A percentile compares a stretch with the other conserved stretches of the same genome.
These are phyloP conservation scores for Actinomortierella ambigua DNA, from an alignment of 371 early-diverging fungal genomes.

Conservation along the genomic window DNA sequence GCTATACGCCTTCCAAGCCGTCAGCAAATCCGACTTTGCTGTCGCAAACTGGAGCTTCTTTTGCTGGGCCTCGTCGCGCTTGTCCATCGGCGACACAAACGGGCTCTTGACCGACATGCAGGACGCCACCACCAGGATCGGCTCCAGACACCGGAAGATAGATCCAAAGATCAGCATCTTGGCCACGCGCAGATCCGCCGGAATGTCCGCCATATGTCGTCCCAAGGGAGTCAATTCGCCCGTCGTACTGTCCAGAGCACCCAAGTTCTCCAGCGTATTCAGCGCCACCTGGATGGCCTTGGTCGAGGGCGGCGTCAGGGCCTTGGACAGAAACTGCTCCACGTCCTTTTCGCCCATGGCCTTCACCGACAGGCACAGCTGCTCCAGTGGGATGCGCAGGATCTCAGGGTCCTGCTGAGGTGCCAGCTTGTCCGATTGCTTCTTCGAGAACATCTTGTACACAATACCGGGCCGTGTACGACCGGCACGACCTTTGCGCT, in stretches of 20 bases:
- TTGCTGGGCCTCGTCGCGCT: slow-evolving; percentile 64
- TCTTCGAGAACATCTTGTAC: slow-evolving; percentile 69
- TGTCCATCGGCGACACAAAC: slow-evolving; percentile 69
- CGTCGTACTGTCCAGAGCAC: slow-evolving; percentile 57
- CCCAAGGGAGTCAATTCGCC: slow-evolving; percentile 88
- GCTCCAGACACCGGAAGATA: slow-evolving; percentile 82
- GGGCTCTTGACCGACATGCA: slow-evolving; percentile 76
- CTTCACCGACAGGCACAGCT: slow-evolving; percentile 82
- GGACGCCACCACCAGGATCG: slow-evolving; percentile 82
- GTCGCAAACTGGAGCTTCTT: slow-evolving; percentile 58
- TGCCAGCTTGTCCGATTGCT: slow-evolving; percentile 57
- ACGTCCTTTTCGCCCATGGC: slow-evolving; percentile 69
- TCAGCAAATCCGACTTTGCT: slow-evolving; percentile 72
- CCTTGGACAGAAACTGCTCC: slow-evolving; percentile 60
- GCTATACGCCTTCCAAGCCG: slow-evolving; percentile 70
- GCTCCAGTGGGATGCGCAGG: slow-evolving; percentile 79
- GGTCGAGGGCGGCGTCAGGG: slow-evolving; percentile 77
- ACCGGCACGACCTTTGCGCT: slow-evolving; percentile 95
- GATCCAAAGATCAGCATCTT: slow-evolving; percentile 87
- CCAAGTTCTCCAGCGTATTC: slow-evolving; percentile 57
- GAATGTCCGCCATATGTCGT: slow-evolving; percentile 84
- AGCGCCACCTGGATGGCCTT: slow-evolving; percentile 68
- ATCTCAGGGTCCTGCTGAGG: slow-evolving; percentile 79
- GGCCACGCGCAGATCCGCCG: slow-evolving; percentile 89
- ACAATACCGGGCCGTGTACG: slow-evolving; percentile 85